Evolutionary conservation across 768 basidiomycete species (phyloP), one percentile per base, ranked within the genome.

Genomic region (Kwoniella pini): DNA sequence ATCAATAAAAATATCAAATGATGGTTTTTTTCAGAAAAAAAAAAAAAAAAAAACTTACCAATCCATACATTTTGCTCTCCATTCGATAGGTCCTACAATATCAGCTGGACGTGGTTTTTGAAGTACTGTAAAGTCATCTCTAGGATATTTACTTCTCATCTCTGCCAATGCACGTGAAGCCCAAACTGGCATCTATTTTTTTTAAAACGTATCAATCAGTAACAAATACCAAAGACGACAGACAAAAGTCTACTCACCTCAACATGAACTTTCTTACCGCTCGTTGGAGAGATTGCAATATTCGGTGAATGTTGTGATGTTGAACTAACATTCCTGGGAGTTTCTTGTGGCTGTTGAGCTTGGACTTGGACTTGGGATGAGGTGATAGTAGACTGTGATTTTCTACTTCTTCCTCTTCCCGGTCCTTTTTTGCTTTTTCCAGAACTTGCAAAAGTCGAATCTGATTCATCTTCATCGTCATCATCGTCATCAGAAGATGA

Each of bases 11-110:
- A 19, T 5, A 19, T 13, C 6, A 17, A 42, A 42, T 42, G 40
- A 19, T 9, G 11, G 40, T 13, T 42, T 15, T 7, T 7, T 7
- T 36, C 15, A 7, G 33, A 36, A 42, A 6, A 31, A 21, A 50
- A 28, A 31, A 21, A 50, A 28, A 31, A 10, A 7, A 28, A 21
- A 15, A 2, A 76, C 80, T 63, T 70, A 92, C 94, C 92, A 96
- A 75, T 97, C 95, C 51, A 96, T 80, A 72, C 96, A 99, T 73
- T 97, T 98, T 26, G 90, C 91, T 62, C 96, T 83, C 93, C 94
- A 97, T 77, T 95, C 92, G 12, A 70, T 51, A 4, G 85, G 83
- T 22, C 81, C 77, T n/a, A 81, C 82, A 43, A 83, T 81, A 28
- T 81, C 76, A 11, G 43, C 81, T 6, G 83, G 80, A 70, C 85